Conservation (phyloP, 306 rosid species). For the Arachis hypogaea region DNA sequence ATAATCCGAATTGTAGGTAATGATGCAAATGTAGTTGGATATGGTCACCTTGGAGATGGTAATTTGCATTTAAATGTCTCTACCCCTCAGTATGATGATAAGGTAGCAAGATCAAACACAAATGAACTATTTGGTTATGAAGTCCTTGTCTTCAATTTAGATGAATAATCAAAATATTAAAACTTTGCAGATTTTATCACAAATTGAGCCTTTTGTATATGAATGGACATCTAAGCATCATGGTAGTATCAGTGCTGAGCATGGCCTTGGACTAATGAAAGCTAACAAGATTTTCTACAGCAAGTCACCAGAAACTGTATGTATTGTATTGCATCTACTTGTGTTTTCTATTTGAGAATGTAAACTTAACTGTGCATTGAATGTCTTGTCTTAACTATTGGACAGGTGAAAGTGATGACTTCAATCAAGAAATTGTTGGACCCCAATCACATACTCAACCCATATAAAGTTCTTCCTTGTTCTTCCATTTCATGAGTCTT, state of each 20-base stretch:
- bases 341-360: conserved; percentile 9
- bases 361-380: conserved; percentile 11
- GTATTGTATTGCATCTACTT: conserved; percentile 43
- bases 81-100: conserved; percentile 68
- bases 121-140: conserved; percentile 15
- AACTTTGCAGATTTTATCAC: conserved; percentile 65
- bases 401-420: conserved; percentile 82
- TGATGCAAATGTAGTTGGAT: conserved; percentile 72
- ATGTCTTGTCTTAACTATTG: conserved; percentile 24
- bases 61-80: conserved; percentile 93
- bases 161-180: conserved; percentile 17
- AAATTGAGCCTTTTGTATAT: conserved; percentile 92
- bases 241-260: conserved; percentile 96
- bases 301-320: conserved; percentile 71
- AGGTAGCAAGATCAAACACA: conserved; percentile 49
- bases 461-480: conserved; percentile 90
- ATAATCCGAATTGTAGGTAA: conserved; percentile 51
- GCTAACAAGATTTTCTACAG: conserved; percentile 82
- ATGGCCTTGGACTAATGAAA: conserved; percentile 94
- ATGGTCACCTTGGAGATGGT: conserved; percentile 95
- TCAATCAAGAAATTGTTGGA: conserved; percentile 89
- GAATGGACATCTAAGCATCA: conserved; percentile 89
- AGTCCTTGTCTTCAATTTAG: conserved; percentile 6
- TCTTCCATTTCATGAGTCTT: conserved; percentile 47
- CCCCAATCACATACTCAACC: conserved; percentile 87